Evolutionary conservation across 805 yeast species (phyloP).

Genomic region (Yarrowia keelungensis): DNA sequence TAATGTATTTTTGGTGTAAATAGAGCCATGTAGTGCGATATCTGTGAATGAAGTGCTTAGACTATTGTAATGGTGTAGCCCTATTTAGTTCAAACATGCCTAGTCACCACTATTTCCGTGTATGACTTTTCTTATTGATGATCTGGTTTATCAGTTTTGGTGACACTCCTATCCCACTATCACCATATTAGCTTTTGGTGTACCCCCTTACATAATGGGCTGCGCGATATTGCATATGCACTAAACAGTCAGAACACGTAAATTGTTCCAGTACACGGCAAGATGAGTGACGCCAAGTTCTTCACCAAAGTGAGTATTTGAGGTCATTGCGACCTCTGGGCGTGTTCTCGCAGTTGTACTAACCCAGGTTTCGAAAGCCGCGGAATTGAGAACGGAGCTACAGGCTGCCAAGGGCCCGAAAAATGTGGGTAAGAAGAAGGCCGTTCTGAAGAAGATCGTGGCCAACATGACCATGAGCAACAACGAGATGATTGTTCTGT

Average conservation of each 20-base stretch:
- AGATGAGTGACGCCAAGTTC: constrained; percentile 32
- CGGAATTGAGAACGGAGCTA: constrained; percentile 51
- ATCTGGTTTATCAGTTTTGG: too few species aligned
- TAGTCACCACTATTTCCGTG: too few species aligned
- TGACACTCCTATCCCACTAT: not conserved
- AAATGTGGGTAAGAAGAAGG: constrained; percentile 51
- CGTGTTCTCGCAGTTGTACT: not conserved
- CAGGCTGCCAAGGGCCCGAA: constrained; percentile 50
- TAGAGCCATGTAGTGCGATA: too few species aligned
- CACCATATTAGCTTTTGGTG: constrained; percentile 2
- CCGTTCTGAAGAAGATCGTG: constrained; percentile 70
- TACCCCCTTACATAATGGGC: constrained; percentile 17
- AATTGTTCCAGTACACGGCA: constrained; percentile 3
- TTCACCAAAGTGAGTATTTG: constrained; percentile 33
- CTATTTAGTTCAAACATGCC: too few species aligned
- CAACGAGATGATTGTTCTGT: constrained; percentile 70
- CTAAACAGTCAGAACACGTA: constrained; percentile 18
- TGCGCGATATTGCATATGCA: constrained; percentile 36
- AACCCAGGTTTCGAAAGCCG: constrained; percentile 49
- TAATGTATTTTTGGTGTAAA: not conserved
- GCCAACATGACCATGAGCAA: constrained; percentile 87
- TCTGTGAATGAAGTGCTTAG: too few species aligned
- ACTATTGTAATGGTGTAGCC: too few species aligned
- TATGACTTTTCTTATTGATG: too few species aligned
- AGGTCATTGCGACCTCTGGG: not conserved